Evolutionary conservation across 257 asterid genomes (phyloP).

Genomic region (Nyctanthes arbortristis): DNA sequence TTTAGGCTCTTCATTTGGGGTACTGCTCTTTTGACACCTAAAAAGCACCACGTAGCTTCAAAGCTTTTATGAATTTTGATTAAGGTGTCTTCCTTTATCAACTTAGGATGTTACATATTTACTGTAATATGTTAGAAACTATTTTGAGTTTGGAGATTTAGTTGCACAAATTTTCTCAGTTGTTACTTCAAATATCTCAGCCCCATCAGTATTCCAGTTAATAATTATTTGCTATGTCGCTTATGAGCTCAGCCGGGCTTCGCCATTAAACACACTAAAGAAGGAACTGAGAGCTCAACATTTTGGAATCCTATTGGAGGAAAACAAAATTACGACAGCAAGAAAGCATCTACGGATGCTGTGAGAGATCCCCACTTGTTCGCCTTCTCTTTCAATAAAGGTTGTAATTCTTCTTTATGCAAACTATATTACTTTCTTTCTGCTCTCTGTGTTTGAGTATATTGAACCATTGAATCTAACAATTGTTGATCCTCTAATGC

Average conservation of each 20-base stretch:
- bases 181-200: neutral
- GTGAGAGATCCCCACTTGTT: slow-evolving; percentile 88
- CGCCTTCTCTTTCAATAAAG: slow-evolving; percentile 66
- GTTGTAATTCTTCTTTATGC: slow-evolving; percentile 35
- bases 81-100: neutral
- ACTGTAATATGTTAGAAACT: neutral
- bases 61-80: neutral
- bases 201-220: slow-evolving; percentile 18
- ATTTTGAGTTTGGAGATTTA: neutral
- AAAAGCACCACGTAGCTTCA: neutral
- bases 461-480: slow-evolving; percentile 11
- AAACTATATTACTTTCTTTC: slow-evolving; percentile 13
- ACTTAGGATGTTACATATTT: neutral
- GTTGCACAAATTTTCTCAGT: neutral
- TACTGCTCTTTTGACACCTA: neutral
- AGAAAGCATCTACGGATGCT: slow-evolving; percentile 57
- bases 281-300: slow-evolving; percentile 92
- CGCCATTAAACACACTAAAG: slow-evolving; percentile 77
- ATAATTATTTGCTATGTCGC: slow-evolving; percentile 14
- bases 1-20: neutral
- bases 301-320: slow-evolving; percentile 98
- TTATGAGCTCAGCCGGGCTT: slow-evolving; percentile 75
- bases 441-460: neutral
- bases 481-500: slow-evolving; percentile 29
- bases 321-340: slow-evolving; percentile 80